phyloP scores from a whole-genome alignment of 257 asterid genomes.

The Phtheirospermum japonicum region DNA sequence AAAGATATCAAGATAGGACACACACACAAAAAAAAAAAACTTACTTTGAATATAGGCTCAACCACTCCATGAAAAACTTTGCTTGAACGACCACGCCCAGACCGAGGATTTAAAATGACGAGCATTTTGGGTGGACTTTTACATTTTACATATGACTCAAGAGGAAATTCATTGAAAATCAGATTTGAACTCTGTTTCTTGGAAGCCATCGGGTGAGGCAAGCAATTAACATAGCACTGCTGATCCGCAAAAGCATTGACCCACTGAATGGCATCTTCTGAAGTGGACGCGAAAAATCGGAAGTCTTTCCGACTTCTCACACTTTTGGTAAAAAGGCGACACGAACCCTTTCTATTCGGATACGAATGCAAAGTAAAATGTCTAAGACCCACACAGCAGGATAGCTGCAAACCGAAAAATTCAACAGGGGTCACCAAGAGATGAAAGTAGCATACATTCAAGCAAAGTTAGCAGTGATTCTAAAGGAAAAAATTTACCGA shows the following conservation, averaged over 20 bases:
- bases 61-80: constrained; percentile 84
- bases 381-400: constrained; percentile 83
- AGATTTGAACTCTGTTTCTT: constrained; percentile 65
- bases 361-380: constrained; percentile 91
- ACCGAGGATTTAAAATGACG: constrained; percentile 90
- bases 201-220: constrained; percentile 89
- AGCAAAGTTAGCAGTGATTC: constrained; percentile 17
- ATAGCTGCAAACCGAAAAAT: constrained; percentile 57
- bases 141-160: constrained; percentile 77
- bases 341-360: constrained; percentile 61
- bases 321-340: constrained; percentile 56
- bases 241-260: constrained; percentile 96
- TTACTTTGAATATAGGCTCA: constrained; percentile 91
- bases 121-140: constrained; percentile 91
- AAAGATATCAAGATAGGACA: background rate
- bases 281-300: constrained; percentile 74
- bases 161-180: constrained; percentile 71
- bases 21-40: constrained; percentile 20
- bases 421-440: constrained; percentile 19
- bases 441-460: constrained; percentile 27
- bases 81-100: constrained; percentile 96
- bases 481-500: constrained; percentile 50
- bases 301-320: constrained; percentile 75
- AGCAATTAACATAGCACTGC: constrained; percentile 86
- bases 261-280: constrained; percentile 93